Conservation (phyloP, 768 basidiomycete genomes). For the Russula lepida region DNA sequence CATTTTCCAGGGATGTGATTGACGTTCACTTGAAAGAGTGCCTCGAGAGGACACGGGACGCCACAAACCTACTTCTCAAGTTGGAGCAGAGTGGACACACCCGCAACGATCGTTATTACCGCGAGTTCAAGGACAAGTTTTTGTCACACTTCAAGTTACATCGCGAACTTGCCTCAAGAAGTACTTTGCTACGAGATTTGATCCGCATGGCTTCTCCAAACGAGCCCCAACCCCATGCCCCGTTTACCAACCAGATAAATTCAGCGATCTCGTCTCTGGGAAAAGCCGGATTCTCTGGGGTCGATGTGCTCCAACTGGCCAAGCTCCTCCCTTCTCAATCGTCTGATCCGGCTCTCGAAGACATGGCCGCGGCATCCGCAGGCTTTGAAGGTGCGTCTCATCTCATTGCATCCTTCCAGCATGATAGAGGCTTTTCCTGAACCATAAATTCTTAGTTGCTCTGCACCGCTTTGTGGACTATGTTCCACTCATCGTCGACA, state of each 20-base stretch:
- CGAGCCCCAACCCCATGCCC: neutral
- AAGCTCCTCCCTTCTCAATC: constrained; percentile 1
- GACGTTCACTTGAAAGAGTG: neutral
- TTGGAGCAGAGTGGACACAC: constrained; percentile 13
- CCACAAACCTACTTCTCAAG: constrained; percentile 1
- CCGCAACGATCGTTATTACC: constrained; percentile 7
- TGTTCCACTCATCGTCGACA: constrained; percentile 11
- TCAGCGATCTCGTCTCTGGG: neutral
- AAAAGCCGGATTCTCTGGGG: neutral
- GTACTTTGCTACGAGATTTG: neutral
- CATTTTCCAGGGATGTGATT: neutral
- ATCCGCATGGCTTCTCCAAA: neutral
- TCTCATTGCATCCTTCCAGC: neutral
- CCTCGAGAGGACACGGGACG: neutral
- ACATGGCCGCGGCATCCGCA: constrained; percentile 16
- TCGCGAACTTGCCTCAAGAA: neutral
- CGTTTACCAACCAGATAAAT: neutral
- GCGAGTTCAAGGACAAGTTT: constrained; percentile 13
- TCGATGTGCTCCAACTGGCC: neutral
- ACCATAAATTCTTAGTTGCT: neutral
- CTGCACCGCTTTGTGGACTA: constrained; percentile 17
- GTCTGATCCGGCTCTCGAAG: constrained; percentile 2
- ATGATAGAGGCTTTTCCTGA: neutral
- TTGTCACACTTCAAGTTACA: constrained; percentile 12
- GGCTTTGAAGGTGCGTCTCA: constrained; percentile 17